These are phyloP conservation scores for Candida coleopterorum DNA, from an alignment of 805 yeast species.

Conservation along the genomic window DNA sequence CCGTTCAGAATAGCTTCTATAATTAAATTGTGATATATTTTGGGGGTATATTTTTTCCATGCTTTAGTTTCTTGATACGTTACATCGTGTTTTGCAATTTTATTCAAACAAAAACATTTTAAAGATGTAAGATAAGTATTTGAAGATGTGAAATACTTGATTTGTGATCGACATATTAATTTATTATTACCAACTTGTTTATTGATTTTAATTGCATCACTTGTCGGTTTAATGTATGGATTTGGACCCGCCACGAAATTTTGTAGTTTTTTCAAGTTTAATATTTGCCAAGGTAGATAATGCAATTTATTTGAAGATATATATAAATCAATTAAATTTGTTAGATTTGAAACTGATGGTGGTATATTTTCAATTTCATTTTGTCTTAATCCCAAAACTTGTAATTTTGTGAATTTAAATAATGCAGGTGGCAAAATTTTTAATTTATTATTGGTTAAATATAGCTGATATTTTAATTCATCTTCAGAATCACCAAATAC, in stretches of 20 bases:
- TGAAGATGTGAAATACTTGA: slow-evolving; percentile 9
- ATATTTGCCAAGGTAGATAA: slow-evolving; percentile 49
- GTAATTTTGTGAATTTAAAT: slow-evolving; percentile 46
- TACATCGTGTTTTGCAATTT: slow-evolving; percentile 48
- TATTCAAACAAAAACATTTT: slow-evolving; percentile 43
- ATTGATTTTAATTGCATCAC: slow-evolving; percentile 19
- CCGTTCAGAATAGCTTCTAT: slow-evolving; percentile 52
- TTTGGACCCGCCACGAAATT: slow-evolving; percentile 56
- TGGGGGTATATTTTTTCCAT: slow-evolving; percentile 50
- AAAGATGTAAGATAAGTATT: slow-evolving; percentile 22
- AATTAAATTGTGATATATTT: slow-evolving; percentile 40
- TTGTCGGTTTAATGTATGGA: slow-evolving; percentile 28
- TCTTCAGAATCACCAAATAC: slow-evolving; percentile 21
- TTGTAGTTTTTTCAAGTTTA: slow-evolving; percentile 39
- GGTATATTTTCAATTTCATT: slow-evolving; percentile 46
- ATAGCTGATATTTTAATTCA: slow-evolving; percentile 37
- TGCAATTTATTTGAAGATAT: slow-evolving; percentile 47
- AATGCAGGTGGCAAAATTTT: slow-evolving; percentile 45
- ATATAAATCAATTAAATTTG: slow-evolving; percentile 46
- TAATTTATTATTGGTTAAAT: slow-evolving; percentile 46
- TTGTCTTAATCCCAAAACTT: slow-evolving; percentile 49
- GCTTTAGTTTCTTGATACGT: slow-evolving; percentile 48
- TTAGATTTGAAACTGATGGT: slow-evolving; percentile 39
- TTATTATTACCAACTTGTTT: slow-evolving; percentile 13
- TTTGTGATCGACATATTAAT: slow-evolving; percentile 19